Base-by-base conservation (phyloP, 306 rosid genomes). In the Casuarina cunninghamiana region DNA sequence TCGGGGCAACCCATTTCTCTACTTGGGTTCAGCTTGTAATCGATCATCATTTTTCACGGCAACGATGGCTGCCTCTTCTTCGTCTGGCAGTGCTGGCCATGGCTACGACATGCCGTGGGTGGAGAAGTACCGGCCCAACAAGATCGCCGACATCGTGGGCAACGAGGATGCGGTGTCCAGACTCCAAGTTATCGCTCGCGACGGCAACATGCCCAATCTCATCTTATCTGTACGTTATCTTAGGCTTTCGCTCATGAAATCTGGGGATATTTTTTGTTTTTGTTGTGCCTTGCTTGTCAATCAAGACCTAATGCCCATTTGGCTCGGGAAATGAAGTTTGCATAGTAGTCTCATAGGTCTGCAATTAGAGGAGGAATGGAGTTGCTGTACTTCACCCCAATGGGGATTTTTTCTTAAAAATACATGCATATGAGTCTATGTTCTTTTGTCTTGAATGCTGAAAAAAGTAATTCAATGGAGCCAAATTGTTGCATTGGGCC, bases 201-300 rank as follows among this genome's bases (percentile, higher is more conserved):
- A 95, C 51, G 97, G 98, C 85, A 95, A 92, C 83, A 84, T 92
- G 98, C 98, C 98, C 78, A 95, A 95, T 68, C 85, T 91, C 83
- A 91, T 95, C 17, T 57, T 95, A 58, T 76, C 97, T 15, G 98
- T 95, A 73, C 5, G 79, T 75, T 2, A 62, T 37, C 50, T 21
- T 72, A 37, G 16, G 32, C 4, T 26, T 55, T 3, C 38, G 2
- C 70, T 43, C 69, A 32, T 41, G 6, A 66, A 66, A 66, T 41
- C 16, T 43, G 4, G 41, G 37, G 49, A 26, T 58, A 58, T 21
- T 19, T 58, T 58, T 48, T 26, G 65, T 58, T 58, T 7, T 19
- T 58, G 65, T 15, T 10, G 9, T 54, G 65, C 10, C 3, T 58
- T 26, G 10, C n/a, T 7, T n/a, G 65, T 58, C 26, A 26, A 21